A percentile compares a stretch with the other conserved stretches of the same genome.
These are phyloP conservation scores for Penicillium crustosum DNA, from an alignment of 2,329 filamentous ascomycete genomes.

Conservation along the genomic window DNA sequence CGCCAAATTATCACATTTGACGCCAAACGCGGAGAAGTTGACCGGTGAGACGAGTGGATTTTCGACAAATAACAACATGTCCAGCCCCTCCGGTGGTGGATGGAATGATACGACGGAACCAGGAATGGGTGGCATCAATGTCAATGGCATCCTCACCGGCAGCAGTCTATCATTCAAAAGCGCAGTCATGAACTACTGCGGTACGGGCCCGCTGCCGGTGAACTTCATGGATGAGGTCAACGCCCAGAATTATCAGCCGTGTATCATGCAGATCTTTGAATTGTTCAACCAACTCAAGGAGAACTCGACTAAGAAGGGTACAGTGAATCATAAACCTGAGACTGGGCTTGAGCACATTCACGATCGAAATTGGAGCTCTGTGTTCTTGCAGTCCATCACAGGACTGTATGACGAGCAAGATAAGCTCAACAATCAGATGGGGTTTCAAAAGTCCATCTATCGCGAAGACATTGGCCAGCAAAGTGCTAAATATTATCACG, in stretches of 20 bases:
- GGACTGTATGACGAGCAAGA: slow-evolving; percentile 32
- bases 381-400: slow-evolving; percentile 35
- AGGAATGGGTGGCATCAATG: slow-evolving; percentile 34
- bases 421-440: slow-evolving; percentile 36
- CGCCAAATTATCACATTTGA: slow-evolving; percentile 26
- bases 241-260: slow-evolving; percentile 34
- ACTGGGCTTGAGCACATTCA: slow-evolving; percentile 15
- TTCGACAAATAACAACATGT: not conserved
- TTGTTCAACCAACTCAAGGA: slow-evolving; percentile 32
- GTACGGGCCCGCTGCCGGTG: slow-evolving; percentile 30
- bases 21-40: slow-evolving; percentile 31
- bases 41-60: slow-evolving; percentile 30
- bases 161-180: slow-evolving; percentile 37
- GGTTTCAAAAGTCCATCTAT: slow-evolving; percentile 34
- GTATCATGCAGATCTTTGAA: slow-evolving; percentile 33
- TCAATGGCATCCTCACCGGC: slow-evolving; percentile 31
- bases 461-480: slow-evolving; percentile 31
- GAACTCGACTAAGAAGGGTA: not conserved
- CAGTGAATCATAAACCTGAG: not conserved
- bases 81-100: slow-evolving; percentile 4
- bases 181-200: slow-evolving; percentile 33
- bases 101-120: slow-evolving; percentile 26
- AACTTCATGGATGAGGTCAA: slow-evolving; percentile 34
- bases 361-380: slow-evolving; percentile 31
- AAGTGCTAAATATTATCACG: slow-evolving; percentile 35